These are phyloP conservation scores for Schizosaccharomyces octosporus DNA, from an alignment of 805 yeast genomes.

Conservation along the genomic window DNA sequence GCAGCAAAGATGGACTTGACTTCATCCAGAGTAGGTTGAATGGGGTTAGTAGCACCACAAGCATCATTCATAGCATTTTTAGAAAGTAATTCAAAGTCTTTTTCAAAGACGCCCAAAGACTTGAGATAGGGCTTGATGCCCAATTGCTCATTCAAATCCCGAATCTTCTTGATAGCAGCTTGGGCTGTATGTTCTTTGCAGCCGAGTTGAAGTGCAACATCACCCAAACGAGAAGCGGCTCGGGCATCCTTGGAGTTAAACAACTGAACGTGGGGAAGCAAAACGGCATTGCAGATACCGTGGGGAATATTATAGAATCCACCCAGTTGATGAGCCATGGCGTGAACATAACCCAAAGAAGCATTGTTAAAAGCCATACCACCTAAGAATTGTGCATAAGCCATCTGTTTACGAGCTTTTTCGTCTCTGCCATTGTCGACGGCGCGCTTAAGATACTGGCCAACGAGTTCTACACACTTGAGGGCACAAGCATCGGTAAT, in stretches of 20 bases:
- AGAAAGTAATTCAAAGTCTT: not conserved
- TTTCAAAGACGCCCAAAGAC: not conserved
- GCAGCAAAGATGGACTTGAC: not conserved
- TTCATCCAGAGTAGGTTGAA: not conserved
- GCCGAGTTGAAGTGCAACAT: not conserved
- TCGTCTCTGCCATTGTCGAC: not conserved
- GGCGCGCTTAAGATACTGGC: not conserved
- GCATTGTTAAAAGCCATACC: conserved; percentile 1
- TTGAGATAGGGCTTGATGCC: not conserved
- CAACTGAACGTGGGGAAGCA: not conserved
- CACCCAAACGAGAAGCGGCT: not conserved
- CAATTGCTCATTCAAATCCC: not conserved
- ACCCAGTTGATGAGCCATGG: conserved; percentile 1
- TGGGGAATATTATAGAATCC: not conserved
- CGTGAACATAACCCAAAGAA: not conserved
- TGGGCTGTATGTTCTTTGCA: not conserved
- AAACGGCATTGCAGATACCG: not conserved
- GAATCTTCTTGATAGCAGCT: not conserved
- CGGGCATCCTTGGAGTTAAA: not conserved
- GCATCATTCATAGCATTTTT: not conserved
- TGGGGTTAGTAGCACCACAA: not conserved
- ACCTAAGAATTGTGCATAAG: not conserved
- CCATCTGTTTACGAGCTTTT: not conserved
- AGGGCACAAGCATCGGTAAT: not conserved
- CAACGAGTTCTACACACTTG: not conserved